A percentile compares a stretch with the other conserved stretches of the same genome.
Conservation (phyloP, 1,284 basidiomycete genomes). For the Chondrostereum purpureum region DNA sequence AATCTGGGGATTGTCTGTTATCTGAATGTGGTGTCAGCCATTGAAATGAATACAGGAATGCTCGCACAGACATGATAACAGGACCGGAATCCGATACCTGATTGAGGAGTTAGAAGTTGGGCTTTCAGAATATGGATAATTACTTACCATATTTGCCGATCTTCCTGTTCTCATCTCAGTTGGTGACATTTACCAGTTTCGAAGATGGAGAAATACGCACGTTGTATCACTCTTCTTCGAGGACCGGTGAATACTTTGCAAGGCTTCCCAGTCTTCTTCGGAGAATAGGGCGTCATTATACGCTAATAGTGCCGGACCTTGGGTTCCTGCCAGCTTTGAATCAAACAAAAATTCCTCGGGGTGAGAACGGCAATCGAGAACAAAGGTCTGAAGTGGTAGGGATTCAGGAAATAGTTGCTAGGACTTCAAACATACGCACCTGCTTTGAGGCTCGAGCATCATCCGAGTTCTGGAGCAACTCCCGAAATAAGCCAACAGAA, state of each 20-base stretch:
- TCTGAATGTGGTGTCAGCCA: conserved; percentile 19
- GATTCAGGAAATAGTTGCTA: background rate
- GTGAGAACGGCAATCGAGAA: conserved; percentile 33
- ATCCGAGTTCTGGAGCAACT: conserved; percentile 27
- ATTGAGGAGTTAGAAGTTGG: background rate
- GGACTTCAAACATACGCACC: conserved; percentile 11
- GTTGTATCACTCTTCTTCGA: conserved; percentile 35
- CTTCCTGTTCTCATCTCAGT: conserved; percentile 28
- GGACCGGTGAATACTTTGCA: conserved; percentile 37
- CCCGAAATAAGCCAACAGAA: conserved; percentile 17
- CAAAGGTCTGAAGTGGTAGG: conserved; percentile 31
- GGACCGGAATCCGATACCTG: conserved; percentile 39
- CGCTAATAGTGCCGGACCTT: conserved; percentile 42
- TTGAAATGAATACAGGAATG: background rate
- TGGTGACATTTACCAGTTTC: background rate
- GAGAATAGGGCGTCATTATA: conserved; percentile 37
- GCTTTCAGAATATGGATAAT: background rate
- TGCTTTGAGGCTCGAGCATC: conserved; percentile 22
- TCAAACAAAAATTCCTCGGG: conserved; percentile 20
- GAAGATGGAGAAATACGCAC: background rate
- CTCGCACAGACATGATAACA: conserved; percentile 37
- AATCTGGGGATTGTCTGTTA: conserved; percentile 46
- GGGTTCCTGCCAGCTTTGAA: conserved; percentile 23
- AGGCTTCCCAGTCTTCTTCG: conserved; percentile 36
- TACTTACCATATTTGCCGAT: conserved; percentile 42